A percentile compares a stretch with the other conserved stretches of the same genome.
phyloP scores from a whole-genome alignment of 2,329 filamentous ascomycete species.

The Celoporthe dispersa region DNA sequence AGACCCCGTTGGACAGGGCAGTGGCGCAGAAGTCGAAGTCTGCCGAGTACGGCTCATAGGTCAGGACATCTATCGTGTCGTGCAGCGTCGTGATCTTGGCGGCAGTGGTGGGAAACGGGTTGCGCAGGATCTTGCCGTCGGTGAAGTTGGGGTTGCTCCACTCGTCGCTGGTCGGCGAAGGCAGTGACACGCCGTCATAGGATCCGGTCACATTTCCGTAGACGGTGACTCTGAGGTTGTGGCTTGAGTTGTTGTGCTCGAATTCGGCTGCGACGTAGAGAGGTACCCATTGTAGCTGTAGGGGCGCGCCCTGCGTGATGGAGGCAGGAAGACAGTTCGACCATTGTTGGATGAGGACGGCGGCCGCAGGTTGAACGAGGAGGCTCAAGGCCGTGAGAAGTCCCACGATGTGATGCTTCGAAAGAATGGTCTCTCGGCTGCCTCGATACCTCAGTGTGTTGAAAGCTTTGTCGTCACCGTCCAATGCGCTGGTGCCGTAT shows the following conservation, averaged over 20 bases:
- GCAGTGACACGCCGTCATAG: conserved; percentile 59
- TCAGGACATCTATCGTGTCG: conserved; percentile 73
- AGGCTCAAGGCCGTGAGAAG: conserved; percentile 45
- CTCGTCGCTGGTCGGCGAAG: conserved; percentile 58
- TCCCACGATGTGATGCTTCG: conserved; percentile 34
- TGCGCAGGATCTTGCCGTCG: conserved; percentile 76
- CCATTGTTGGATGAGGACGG: conserved; percentile 74
- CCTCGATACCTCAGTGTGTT: neutral
- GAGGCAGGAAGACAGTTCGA: conserved; percentile 78
- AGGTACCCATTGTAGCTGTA: conserved; percentile 79
- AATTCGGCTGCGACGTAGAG: conserved; percentile 76
- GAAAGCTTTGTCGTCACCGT: neutral
- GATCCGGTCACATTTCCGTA: conserved; percentile 92
- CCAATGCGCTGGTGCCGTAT: neutral
- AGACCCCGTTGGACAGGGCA: conserved; percentile 62
- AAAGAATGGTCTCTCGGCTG: neutral
- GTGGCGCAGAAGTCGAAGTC: conserved; percentile 68
- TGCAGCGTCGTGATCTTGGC: conserved; percentile 74
- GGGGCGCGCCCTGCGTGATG: conserved; percentile 59
- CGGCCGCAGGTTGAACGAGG: conserved; percentile 44
- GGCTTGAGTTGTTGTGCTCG: conserved; percentile 60
- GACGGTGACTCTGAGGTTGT: conserved; percentile 76
- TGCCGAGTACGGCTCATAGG: conserved; percentile 70
- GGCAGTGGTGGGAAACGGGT: conserved; percentile 50
- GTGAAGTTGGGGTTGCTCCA: conserved; percentile 67